Percentiles rank a stretch among this genome's conserved stretches.
These are phyloP conservation scores for Penicillium paradoxum DNA, from an alignment of 495 filamentous ascomycete species.

Conservation along the genomic window DNA sequence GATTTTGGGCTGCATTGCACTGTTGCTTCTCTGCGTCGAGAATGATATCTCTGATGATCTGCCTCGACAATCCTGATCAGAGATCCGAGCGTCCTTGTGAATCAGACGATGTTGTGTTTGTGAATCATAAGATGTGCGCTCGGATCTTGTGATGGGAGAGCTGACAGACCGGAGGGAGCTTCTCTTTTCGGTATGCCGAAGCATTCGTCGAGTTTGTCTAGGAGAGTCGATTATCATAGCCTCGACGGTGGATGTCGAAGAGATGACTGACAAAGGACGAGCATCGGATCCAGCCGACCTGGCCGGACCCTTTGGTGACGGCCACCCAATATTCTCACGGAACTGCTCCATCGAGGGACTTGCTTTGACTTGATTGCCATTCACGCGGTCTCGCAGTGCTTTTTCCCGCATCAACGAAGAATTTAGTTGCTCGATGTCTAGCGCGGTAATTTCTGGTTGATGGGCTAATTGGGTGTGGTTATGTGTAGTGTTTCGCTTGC, in stretches of 20 bases:
- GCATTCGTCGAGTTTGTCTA: slow-evolving; percentile 43
- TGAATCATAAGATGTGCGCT: slow-evolving; percentile 41
- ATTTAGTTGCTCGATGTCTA: slow-evolving; percentile 20
- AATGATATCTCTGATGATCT: slow-evolving; percentile 54
- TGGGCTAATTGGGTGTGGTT: neutral
- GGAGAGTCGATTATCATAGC: slow-evolving; percentile 62
- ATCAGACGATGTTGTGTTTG: slow-evolving; percentile 44
- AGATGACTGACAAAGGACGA: slow-evolving; percentile 55
- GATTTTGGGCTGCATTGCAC: slow-evolving; percentile 42
- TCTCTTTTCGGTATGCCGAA: slow-evolving; percentile 70
- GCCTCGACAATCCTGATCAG: slow-evolving; percentile 50
- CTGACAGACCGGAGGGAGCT: slow-evolving; percentile 51
- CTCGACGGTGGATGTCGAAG: slow-evolving; percentile 65
- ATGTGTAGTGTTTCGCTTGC: slow-evolving; percentile 13
- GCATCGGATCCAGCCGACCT: slow-evolving; percentile 32
- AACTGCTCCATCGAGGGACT: slow-evolving; percentile 36
- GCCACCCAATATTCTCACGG: slow-evolving; percentile 42
- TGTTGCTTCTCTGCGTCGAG: slow-evolving; percentile 45
- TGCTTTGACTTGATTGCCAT: slow-evolving; percentile 19
- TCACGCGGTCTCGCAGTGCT: slow-evolving; percentile 33
- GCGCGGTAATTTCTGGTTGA: slow-evolving; percentile 7
- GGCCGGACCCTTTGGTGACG: slow-evolving; percentile 24
- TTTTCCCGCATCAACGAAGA: slow-evolving; percentile 28
- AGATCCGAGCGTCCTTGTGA: slow-evolving; percentile 44
- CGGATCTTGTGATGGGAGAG: slow-evolving; percentile 39